Percentiles rank a stretch among this genome's conserved stretches.
Conservation (phyloP, 2,329 filamentous ascomycete species). For the Penicillium sp. region DNA sequence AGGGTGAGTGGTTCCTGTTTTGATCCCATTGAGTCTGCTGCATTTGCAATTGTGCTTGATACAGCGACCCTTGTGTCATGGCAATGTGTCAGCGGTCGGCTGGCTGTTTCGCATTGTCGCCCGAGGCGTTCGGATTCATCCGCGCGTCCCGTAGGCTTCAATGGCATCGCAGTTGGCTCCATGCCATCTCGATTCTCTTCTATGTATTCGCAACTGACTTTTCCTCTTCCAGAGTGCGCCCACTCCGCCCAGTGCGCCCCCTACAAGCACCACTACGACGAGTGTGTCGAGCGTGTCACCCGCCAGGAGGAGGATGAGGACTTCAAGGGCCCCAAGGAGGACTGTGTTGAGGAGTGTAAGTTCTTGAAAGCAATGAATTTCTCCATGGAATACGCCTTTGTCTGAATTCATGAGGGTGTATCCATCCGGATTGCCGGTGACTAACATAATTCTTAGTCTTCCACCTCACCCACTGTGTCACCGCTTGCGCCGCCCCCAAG, state of each 20-base stretch:
- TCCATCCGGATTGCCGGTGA: neutral
- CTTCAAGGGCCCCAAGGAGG: constrained; percentile 75
- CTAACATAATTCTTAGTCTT: constrained; percentile 67
- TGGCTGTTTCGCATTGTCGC: constrained; percentile 3
- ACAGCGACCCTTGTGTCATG: neutral
- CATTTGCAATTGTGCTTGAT: neutral
- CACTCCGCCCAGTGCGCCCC: constrained; percentile 81
- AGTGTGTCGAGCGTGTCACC: constrained; percentile 94
- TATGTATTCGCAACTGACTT: constrained; percentile 5
- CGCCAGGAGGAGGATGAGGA: constrained; percentile 65
- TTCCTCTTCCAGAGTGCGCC: constrained; percentile 70
- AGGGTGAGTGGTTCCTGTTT: constrained; percentile 66
- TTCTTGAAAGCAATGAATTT: constrained; percentile 25
- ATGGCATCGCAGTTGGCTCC: constrained; percentile 15
- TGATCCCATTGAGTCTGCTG: neutral
- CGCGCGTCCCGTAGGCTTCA: constrained; percentile 3
- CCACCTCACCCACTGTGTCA: constrained; percentile 96
- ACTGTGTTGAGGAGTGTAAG: constrained; percentile 99
- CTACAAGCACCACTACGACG: constrained; percentile 96
- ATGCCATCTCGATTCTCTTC: neutral
- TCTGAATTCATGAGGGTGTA: neutral
- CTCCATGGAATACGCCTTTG: neutral
- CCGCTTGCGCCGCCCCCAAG: constrained; percentile 90
- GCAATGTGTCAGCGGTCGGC: neutral
- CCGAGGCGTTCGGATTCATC: constrained; percentile 3